Base-by-base conservation (phyloP, 768 basidiomycete species). In the Galerina sulciceps region DNA sequence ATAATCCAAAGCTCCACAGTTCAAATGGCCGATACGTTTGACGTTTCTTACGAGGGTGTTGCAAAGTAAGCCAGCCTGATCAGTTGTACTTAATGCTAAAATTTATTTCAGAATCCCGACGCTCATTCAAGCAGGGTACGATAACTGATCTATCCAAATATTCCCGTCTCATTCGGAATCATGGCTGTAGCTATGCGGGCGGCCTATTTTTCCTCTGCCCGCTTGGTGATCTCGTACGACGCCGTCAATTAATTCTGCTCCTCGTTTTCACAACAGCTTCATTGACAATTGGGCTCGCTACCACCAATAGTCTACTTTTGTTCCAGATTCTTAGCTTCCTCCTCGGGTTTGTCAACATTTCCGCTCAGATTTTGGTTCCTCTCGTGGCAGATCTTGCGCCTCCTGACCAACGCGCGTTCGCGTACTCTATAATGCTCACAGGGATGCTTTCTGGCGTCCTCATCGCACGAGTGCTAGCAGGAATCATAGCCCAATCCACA, bases 331-430 rank as follows among this genome's bases (percentile, higher is more conserved):
- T 94, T 3, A 85, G 81, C n/a, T 94, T 89, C 74, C 70, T 94
- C 40, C 76, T 90, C 36, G 91, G 92, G 2, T 70, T 85, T 13
- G 74, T 80, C 22, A 87, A 86, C n/a, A 88, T 92, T 42, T 83
- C 85, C 0, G 85, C 89, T 0, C 89, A 91, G 69, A 85, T 95
- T 56, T 84, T 95, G 50, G 86, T 93, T 67, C 81, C 81, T 2
- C 79, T 89, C 41, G 89, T 91, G 0, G 93, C 85, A 2, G 94
- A 96, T 71, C 83, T 94, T 38, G 91, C 93, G 0, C 85, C 88
- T 4, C 85, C 88, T 0, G 81, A 86, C 40, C 81, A 82, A n/a
- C 83, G 92, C 22, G 91, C 88, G 0, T 79, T 85, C 9, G 89
- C 91, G 0, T 79, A 95, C 43, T 87, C 90, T 1, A 87, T 94